phyloP scores from a whole-genome alignment of 805 yeast genomes.

The Zygoascus ofunaensis region DNA sequence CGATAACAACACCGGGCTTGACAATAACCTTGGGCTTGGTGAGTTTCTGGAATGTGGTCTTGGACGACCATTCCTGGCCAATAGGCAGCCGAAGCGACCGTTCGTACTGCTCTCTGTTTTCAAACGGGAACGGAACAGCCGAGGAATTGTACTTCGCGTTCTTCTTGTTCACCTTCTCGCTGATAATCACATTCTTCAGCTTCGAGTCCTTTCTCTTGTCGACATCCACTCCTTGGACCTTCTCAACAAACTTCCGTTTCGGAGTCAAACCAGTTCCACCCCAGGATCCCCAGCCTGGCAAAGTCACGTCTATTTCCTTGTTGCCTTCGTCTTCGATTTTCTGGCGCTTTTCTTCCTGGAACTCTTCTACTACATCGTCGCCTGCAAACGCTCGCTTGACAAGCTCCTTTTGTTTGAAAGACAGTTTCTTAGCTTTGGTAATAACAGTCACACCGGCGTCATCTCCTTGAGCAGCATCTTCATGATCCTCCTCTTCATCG shows the following conservation, averaged over 20 bases:
- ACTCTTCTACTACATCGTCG: constrained; percentile 88
- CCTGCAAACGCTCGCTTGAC: constrained; percentile 94
- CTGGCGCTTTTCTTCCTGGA: constrained; percentile 64
- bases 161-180: constrained; percentile 79
- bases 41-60: constrained; percentile 74
- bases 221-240: constrained; percentile 65
- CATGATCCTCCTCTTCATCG: constrained; percentile 35
- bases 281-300: constrained; percentile 99
- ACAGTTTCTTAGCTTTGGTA: constrained; percentile 25
- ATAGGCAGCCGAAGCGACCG: constrained; percentile 90
- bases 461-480: constrained; percentile 35
- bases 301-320: constrained; percentile 69
- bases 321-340: constrained; percentile 73
- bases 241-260: constrained; percentile 56
- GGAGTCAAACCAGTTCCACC: constrained; percentile 54
- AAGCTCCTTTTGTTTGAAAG: constrained; percentile 72
- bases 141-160: constrained; percentile 75
- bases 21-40: constrained; percentile 84
- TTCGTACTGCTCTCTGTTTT: constrained; percentile 89
- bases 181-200: constrained; percentile 74
- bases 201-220: constrained; percentile 70
- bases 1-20: constrained; percentile 82
- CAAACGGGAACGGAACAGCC: constrained; percentile 92
- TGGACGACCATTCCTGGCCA: constrained; percentile 93
- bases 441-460: neutral